Conservation (phyloP, 2,329 filamentous ascomycete genomes). For the Phaeomoniella chlamydospora region DNA sequence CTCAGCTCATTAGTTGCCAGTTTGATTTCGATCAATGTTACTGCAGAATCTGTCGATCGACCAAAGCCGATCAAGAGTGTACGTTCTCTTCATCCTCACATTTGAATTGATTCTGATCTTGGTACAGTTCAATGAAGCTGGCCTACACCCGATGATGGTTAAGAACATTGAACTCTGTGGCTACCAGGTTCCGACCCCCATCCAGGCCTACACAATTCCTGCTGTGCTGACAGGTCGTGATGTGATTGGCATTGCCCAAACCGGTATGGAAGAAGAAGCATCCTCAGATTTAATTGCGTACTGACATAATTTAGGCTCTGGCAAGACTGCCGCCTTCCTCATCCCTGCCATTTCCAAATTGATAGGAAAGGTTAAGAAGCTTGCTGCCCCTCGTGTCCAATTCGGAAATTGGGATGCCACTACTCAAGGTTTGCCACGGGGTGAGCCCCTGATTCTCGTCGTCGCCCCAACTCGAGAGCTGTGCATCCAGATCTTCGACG, state of each 20-base stretch:
- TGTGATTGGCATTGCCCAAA: conserved; percentile 81
- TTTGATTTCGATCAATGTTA: conserved; percentile 33
- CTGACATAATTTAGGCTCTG: conserved; percentile 51
- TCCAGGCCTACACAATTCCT: conserved; percentile 75
- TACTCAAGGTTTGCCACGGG: conserved; percentile 40
- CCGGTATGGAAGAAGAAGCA: conserved; percentile 52
- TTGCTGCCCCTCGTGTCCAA: conserved; percentile 64
- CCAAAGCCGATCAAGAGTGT: conserved; percentile 35
- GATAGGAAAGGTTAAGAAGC: conserved; percentile 89
- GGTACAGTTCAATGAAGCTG: conserved; percentile 56
- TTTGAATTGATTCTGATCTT: conserved; percentile 5
- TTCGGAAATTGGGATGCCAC: conserved; percentile 35
- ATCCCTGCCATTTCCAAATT: conserved; percentile 78
- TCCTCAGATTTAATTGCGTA: neutral
- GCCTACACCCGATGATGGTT: conserved; percentile 70
- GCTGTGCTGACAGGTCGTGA: conserved; percentile 65
- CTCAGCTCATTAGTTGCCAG: conserved; percentile 13
- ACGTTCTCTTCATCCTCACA: conserved; percentile 14
- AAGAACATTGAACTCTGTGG: conserved; percentile 61
- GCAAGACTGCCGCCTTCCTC: conserved; percentile 88
- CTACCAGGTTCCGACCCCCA: conserved; percentile 64
- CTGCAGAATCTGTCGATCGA: conserved; percentile 31
- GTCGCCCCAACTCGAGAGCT: conserved; percentile 81
- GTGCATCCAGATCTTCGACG: conserved; percentile 88
- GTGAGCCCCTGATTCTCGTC: conserved; percentile 78